Conservation (phyloP, 208 protist species). For the Crithidia brevicula region DNA sequence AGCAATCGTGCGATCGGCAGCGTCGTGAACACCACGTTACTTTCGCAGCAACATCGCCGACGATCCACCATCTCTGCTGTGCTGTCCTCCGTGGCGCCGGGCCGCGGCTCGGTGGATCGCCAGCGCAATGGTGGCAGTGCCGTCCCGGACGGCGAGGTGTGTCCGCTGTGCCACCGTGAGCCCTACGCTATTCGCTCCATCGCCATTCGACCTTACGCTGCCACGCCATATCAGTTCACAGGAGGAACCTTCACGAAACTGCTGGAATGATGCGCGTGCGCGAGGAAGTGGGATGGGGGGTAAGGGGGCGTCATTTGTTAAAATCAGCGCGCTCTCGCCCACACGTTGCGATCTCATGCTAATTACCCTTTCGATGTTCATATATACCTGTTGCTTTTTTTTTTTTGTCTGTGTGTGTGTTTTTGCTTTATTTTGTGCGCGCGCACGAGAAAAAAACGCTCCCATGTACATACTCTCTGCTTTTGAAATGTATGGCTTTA, state of each 20-base stretch:
- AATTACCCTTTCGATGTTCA: too few relatives aligned
- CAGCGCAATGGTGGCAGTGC: slow-evolving; percentile 3
- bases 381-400: too few relatives aligned
- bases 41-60: slow-evolving; percentile 6
- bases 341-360: too few relatives aligned
- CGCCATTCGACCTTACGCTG: slow-evolving; percentile 50
- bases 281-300: not conserved
- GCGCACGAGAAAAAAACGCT: too few relatives aligned
- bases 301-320: too few relatives aligned
- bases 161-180: slow-evolving; percentile 65
- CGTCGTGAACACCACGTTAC: not conserved
- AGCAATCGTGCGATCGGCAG: not conserved
- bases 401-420: too few relatives aligned
- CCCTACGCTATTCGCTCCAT: slow-evolving; percentile 41
- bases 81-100: not conserved
- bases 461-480: too few relatives aligned
- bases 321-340: too few relatives aligned
- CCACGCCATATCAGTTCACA: slow-evolving; percentile 70
- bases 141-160: slow-evolving; percentile 27
- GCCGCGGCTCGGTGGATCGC: not conserved
- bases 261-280: not conserved
- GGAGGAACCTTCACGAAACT: slow-evolving; percentile 41
- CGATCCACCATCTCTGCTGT: slow-evolving; percentile 14
- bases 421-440: too few relatives aligned
- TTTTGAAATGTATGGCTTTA: too few relatives aligned